Evolutionary conservation across 441 rosid genomes (phyloP).

Genomic region (Macaranga tanarius): DNA sequence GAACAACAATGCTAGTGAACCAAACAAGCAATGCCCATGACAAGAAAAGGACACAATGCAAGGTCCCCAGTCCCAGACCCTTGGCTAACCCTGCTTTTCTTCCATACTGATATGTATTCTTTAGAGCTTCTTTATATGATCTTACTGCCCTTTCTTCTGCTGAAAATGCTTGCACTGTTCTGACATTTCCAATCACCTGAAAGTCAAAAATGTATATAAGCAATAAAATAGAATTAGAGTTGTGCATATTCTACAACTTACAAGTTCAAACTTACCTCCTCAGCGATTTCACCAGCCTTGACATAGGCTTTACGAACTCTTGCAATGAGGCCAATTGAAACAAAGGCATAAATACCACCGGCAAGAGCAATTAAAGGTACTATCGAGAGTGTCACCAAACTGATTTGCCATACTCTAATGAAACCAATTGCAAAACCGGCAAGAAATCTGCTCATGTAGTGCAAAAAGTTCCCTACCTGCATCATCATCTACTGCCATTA

Average conservation of each 20-base stretch:
- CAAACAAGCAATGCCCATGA: constrained; percentile 97
- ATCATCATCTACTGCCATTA: neutral
- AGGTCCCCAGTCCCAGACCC: constrained; percentile 83
- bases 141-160: constrained; percentile 87
- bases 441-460: constrained; percentile 83
- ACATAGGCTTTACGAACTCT: constrained; percentile 79
- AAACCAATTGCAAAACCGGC: constrained; percentile 87
- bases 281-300: constrained; percentile 94
- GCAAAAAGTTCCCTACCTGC: constrained; percentile 96
- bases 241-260: too few relatives aligned
- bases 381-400: constrained; percentile 86
- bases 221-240: neutral
- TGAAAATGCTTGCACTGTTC: constrained; percentile 93
- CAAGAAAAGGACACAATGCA: constrained; percentile 82
- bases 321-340: constrained; percentile 79
- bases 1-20: constrained; percentile 85
- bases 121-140: constrained; percentile 62
- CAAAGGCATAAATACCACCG: constrained; percentile 87
- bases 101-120: constrained; percentile 69
- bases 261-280: constrained; percentile 54
- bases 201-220: neutral
- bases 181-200: constrained; percentile 88
- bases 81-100: constrained; percentile 80
- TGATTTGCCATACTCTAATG: constrained; percentile 86
- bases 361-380: constrained; percentile 94